phyloP scores from a whole-genome alignment of 768 basidiomycete genomes.

The Leccinum ochraceum region DNA sequence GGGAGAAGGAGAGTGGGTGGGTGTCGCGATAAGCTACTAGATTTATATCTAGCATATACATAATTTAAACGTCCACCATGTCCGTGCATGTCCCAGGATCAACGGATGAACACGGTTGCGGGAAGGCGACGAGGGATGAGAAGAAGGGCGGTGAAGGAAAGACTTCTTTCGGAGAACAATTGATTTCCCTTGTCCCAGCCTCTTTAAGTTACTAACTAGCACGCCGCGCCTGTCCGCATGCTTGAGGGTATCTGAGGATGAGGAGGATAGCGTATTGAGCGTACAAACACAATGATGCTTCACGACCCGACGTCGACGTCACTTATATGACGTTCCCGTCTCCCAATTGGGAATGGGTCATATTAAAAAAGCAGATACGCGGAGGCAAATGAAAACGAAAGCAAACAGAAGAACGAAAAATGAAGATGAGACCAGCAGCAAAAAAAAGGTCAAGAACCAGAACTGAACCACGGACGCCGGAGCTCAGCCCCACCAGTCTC shows the following conservation, averaged over 20 bases:
- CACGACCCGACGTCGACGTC: neutral
- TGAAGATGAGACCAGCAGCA: neutral
- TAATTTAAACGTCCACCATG: conserved; percentile 3
- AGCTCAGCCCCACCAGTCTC: neutral
- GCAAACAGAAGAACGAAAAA: neutral
- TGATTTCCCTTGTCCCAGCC: neutral
- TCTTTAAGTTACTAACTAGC: conserved; percentile 6
- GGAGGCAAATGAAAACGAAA: neutral
- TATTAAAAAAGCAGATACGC: neutral
- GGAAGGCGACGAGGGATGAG: neutral
- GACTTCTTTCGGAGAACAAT: neutral
- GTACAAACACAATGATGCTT: neutral
- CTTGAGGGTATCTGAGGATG: conserved; percentile 2
- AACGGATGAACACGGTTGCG: conserved; percentile 4
- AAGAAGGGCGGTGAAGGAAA: neutral
- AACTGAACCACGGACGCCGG: neutral
- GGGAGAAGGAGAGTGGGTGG: neutral
- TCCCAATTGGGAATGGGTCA: conserved; percentile 1
- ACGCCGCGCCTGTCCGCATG: neutral
- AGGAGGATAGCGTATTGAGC: conserved; percentile 1
- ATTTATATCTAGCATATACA: conserved; percentile 14
- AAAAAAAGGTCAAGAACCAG: neutral
- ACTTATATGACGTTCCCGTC: neutral
- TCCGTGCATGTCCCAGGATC: conserved; percentile 6
- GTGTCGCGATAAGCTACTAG: conserved; percentile 22